These are phyloP conservation scores for Apophysomyces elegans DNA, from an alignment of 371 early-diverging fungal genomes.

Conservation along the genomic window DNA sequence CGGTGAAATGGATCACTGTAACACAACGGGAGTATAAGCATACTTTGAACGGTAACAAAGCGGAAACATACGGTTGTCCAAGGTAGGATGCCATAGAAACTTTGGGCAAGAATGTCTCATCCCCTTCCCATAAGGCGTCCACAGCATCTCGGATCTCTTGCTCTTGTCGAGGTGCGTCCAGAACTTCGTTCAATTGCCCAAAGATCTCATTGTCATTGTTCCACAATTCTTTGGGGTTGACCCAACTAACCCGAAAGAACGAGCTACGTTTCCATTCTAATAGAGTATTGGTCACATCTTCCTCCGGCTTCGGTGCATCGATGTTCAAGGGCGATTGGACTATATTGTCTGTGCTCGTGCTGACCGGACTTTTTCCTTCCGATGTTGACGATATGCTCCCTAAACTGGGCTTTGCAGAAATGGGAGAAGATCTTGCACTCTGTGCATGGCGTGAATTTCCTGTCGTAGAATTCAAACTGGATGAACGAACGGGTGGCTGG, in stretches of 20 bases:
- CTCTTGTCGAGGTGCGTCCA: background rate
- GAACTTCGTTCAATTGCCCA: slow-evolving; percentile 22
- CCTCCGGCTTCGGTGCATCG: slow-evolving; percentile 4
- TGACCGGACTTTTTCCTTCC: slow-evolving; percentile 5
- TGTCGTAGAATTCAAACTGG: slow-evolving; percentile 14
- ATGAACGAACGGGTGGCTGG: slow-evolving; percentile 21
- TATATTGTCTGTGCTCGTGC: slow-evolving; percentile 1
- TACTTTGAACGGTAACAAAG: background rate
- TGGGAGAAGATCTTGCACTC: background rate
- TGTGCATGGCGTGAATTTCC: background rate
- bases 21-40: background rate
- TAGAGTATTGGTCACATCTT: slow-evolving; percentile 21
- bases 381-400: slow-evolving; percentile 1
- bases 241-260: slow-evolving; percentile 24
- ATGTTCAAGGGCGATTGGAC: background rate
- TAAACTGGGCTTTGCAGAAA: background rate
- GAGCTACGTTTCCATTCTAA: slow-evolving; percentile 40
- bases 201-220: slow-evolving; percentile 19
- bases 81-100: slow-evolving; percentile 37
- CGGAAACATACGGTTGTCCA: slow-evolving; percentile 31
- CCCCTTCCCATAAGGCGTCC: slow-evolving; percentile 30
- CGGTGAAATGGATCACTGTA: slow-evolving; percentile 49
- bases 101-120: slow-evolving; percentile 23
- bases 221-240: slow-evolving; percentile 15
- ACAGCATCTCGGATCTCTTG: slow-evolving; percentile 19